Percentiles rank a stretch among this genome's conserved stretches.
Conservation (phyloP, 306 rosid genomes). For the Delonix regia region DNA sequence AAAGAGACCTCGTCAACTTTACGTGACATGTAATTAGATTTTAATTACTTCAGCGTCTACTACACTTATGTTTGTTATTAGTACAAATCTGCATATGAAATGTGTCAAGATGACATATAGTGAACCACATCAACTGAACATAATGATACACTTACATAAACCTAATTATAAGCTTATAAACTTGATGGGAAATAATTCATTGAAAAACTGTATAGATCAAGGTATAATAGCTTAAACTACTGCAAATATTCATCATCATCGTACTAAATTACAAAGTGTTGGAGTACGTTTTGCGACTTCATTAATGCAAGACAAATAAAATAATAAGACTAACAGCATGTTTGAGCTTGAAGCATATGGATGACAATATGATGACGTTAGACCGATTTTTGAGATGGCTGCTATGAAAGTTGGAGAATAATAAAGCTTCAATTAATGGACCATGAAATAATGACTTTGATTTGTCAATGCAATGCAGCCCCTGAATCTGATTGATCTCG, state of each 20-base stretch:
- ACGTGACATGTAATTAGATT: no score
- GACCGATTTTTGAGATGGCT: conserved; percentile 26
- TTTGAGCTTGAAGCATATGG: not conserved
- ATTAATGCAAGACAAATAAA: conserved; percentile 1
- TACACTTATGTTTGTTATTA: no score
- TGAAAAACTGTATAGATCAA: not conserved
- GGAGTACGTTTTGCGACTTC: conserved; percentile 14
- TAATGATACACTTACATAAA: no score
- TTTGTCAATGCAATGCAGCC: conserved; percentile 1
- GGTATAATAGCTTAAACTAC: not conserved
- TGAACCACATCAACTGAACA: no score
- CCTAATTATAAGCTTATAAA: not conserved
- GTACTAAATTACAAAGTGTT: not conserved
- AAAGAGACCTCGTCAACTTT: no score
- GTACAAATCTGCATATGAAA: no score
- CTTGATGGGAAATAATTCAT: no score
- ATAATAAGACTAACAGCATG: not conserved
- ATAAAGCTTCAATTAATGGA: conserved; percentile 34
- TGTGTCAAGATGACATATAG: no score
- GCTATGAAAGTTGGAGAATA: conserved; percentile 19
- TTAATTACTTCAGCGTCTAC: no score
- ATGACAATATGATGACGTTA: conserved; percentile 28
- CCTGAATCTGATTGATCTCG: not conserved
- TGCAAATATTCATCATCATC: not conserved
- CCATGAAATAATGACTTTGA: not conserved